These are phyloP conservation scores for Inonotus obliquus DNA, from an alignment of 1,284 basidiomycete genomes.

Conservation along the genomic window DNA sequence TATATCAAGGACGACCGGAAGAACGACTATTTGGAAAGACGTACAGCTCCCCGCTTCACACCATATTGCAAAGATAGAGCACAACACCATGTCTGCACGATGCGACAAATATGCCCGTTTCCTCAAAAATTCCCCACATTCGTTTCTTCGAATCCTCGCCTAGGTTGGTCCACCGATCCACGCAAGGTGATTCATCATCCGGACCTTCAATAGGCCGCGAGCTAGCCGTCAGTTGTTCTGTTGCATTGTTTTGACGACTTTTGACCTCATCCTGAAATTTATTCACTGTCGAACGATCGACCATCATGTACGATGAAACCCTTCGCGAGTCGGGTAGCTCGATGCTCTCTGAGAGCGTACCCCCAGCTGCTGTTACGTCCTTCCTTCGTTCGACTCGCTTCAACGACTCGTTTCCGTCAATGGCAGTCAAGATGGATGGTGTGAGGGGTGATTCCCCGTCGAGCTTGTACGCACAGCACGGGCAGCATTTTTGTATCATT, in stretches of 20 bases:
- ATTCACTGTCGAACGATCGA: no score
- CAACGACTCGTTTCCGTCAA: conserved; percentile 34
- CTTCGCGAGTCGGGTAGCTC: background rate
- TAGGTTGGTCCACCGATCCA: conserved; percentile 16
- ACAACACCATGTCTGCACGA: conserved; percentile 24
- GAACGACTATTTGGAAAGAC: no score
- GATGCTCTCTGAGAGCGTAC: conserved; percentile 4
- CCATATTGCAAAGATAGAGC: conserved; percentile 20
- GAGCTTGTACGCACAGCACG: conserved; percentile 24
- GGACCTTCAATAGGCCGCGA: conserved; percentile 17
- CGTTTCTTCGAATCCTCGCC: conserved; percentile 13
- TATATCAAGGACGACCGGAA: background rate
- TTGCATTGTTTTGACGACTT: conserved; percentile 1
- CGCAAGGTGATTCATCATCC: conserved; percentile 1
- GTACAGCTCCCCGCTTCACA: conserved; percentile 24
- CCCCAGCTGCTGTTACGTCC: background rate
- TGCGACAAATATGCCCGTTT: conserved; percentile 23
- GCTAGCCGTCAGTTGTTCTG: no score
- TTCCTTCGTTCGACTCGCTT: conserved; percentile 20
- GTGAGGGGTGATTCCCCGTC: conserved; percentile 21
- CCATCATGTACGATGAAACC: no score
- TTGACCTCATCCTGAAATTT: background rate
- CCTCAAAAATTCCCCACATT: conserved; percentile 18
- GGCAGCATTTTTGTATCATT: conserved; percentile 28
- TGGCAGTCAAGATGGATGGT: conserved; percentile 23